Conservation (phyloP, 75 land plant species). For the Selaginella tamariscina region DNA sequence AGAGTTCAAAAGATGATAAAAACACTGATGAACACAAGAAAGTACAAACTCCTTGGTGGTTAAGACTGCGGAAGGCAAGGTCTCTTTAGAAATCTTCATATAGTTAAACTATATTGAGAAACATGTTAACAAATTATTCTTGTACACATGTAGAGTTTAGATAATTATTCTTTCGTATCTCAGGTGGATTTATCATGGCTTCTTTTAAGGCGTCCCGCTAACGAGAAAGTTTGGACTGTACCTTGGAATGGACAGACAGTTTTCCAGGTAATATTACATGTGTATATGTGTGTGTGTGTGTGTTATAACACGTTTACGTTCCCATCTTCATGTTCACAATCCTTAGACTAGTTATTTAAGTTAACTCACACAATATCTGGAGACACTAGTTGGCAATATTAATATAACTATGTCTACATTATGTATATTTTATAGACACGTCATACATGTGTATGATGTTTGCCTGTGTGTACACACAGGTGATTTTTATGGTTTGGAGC, state of each 20-base stretch:
- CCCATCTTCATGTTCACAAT: background rate
- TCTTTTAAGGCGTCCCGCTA: conserved; percentile 13
- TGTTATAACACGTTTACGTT: no score
- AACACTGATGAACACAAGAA: background rate
- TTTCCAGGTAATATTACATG: conserved; percentile 38
- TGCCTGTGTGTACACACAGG: conserved; percentile 36
- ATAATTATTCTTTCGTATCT: background rate
- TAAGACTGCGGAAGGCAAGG: conserved; percentile 20
- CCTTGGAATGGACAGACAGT: conserved; percentile 88
- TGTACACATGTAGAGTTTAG: background rate
- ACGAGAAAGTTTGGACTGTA: conserved; percentile 57
- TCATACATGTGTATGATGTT: no score
- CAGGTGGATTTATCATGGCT: conserved; percentile 21
- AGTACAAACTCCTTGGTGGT: conserved; percentile 10
- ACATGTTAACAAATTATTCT: background rate
- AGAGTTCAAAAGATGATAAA: background rate
- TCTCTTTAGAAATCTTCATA: background rate
- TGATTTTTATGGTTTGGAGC: conserved; percentile 89
- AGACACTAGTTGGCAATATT: no score
- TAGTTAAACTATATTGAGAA: no score
- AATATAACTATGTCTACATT: no score
- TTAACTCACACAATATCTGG: background rate
- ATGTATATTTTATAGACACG: no score
- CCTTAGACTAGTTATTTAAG: background rate
- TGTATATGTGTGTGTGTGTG: background rate